Conservation (phyloP, 2,329 filamentous ascomycete genomes). For the Phaeosphaeriaceae sp. region DNA sequence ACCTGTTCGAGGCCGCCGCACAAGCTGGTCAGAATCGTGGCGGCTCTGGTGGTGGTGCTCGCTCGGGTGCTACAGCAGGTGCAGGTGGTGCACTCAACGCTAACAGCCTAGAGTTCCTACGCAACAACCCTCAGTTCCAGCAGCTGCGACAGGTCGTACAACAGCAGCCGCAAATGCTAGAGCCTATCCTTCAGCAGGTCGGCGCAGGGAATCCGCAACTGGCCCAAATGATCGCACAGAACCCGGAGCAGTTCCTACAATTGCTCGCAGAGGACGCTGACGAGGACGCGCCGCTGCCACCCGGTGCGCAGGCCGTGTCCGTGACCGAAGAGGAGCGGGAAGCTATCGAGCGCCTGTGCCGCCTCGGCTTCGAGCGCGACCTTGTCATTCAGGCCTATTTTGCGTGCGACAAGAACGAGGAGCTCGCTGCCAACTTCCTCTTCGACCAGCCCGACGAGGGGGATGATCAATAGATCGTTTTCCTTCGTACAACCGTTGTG, state of each 20-base stretch:
- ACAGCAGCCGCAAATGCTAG: slow-evolving; percentile 97
- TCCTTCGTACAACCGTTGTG: slow-evolving; percentile 27
- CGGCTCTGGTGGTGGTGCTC: slow-evolving; percentile 49
- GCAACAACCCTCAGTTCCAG: slow-evolving; percentile 96
- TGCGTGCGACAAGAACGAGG: slow-evolving; percentile 99
- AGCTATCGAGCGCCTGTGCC: slow-evolving; percentile 93
- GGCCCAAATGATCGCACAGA: slow-evolving; percentile 87
- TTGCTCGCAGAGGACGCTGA: slow-evolving; percentile 87
- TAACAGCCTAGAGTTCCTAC: slow-evolving; percentile 88
- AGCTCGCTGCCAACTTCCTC: slow-evolving; percentile 95
- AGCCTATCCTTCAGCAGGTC: slow-evolving; percentile 96
- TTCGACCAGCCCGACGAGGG: slow-evolving; percentile 96
- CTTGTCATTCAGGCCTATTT: slow-evolving; percentile 98
- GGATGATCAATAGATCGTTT: slow-evolving; percentile 54
- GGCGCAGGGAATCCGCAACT: slow-evolving; percentile 94
- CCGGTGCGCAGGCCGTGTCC: slow-evolving; percentile 85
- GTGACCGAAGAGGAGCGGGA: slow-evolving; percentile 97
- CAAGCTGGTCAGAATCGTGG: slow-evolving; percentile 68
- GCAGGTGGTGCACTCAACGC: slow-evolving; percentile 61
- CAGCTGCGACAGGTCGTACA: slow-evolving; percentile 96
- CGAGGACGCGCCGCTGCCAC: slow-evolving; percentile 82
- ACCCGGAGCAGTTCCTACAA: slow-evolving; percentile 92
- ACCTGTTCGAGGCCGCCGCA: slow-evolving; percentile 92
- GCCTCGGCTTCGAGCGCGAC: slow-evolving; percentile 90
- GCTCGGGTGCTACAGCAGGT: slow-evolving; percentile 55